A percentile compares a stretch with the other conserved stretches of the same genome.
Evolutionary conservation across 495 filamentous ascomycete species (phyloP).

Genomic region (Daldinia grandis): DNA sequence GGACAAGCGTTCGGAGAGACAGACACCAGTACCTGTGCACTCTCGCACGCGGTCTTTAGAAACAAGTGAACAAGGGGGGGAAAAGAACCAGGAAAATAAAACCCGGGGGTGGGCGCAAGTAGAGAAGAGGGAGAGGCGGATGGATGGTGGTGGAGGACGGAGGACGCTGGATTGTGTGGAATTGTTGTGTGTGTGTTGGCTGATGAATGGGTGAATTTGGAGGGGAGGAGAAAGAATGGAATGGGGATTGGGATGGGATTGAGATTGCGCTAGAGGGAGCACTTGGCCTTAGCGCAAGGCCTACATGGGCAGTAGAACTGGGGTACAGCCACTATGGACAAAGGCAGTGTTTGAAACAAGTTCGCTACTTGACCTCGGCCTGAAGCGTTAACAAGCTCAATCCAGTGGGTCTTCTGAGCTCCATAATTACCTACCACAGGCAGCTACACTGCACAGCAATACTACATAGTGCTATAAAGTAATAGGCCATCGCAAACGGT

Average conservation of each 20-base stretch:
- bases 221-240: slow-evolving; percentile 26
- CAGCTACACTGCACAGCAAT: not conserved
- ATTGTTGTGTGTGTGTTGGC: slow-evolving; percentile 45
- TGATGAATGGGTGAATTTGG: slow-evolving; percentile 44
- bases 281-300: slow-evolving; percentile 34
- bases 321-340: slow-evolving; percentile 43
- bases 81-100: slow-evolving; percentile 5
- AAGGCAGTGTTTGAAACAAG: slow-evolving; percentile 44
- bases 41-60: slow-evolving; percentile 30
- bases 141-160: slow-evolving; percentile 35
- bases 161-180: slow-evolving; percentile 28
- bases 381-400: slow-evolving; percentile 35
- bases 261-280: slow-evolving; percentile 39
- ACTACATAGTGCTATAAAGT: not conserved
- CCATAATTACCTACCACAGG: slow-evolving; percentile 7
- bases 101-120: slow-evolving; percentile 26
- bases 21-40: slow-evolving; percentile 41
- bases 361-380: slow-evolving; percentile 41
- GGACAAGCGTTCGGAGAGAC: slow-evolving; percentile 37
- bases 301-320: slow-evolving; percentile 38
- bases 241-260: slow-evolving; percentile 38
- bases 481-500: not conserved
- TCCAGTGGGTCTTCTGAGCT: slow-evolving; percentile 21
- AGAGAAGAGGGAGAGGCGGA: slow-evolving; percentile 35
- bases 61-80: slow-evolving; percentile 35